Evolutionary conservation across 2,329 filamentous ascomycete genomes (phyloP), one percentile per base, ranked within the genome.

Genomic region (Penicillium sp.): DNA sequence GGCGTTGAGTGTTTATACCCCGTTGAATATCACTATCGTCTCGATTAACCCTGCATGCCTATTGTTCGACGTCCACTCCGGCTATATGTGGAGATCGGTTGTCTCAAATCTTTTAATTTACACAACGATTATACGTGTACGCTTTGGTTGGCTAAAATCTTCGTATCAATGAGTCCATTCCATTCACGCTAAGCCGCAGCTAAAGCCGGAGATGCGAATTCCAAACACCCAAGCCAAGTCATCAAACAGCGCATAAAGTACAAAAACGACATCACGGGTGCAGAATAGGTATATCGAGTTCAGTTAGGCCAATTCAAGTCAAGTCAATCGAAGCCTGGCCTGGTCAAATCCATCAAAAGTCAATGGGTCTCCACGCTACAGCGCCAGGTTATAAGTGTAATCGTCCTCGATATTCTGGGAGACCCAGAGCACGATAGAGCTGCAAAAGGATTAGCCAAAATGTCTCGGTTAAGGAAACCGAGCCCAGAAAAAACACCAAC

Each of bases 361-460:
- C 31, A 31, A 31, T 31, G 31, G 5, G 28, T 14, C 5, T 1
- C 6, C 15, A 28, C 45, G 34, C 50, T 68, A 90, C 64, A 90
- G 81, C 52, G 86, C 85, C 62, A 90, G 76, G 68, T 86, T 89
- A 75, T 90, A 90, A 34, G 86, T 88, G 73, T 89, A 90, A 69
- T 89, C 87, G 67, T 90, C 87, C 73, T 90, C 88, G 77, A 90
- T 88, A 69, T 89, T 90, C 79, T 90, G 88, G 54, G 85, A 86
- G 31, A 90, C 81, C 87, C 87, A 90, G 37, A 90, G 81, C 39
- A 89, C 84, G 51, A 85, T 80, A 28, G 85, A 86, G 70, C 86
- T 88, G 66, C 17, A 41, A 60, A 11, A 51, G 58, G 2, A 63
- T 63, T 51, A 62, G 57, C 31, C 31, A 47, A 31, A 8, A 17